Conservation (phyloP, 257 asterid genomes). For the Agastache rugosa region DNA sequence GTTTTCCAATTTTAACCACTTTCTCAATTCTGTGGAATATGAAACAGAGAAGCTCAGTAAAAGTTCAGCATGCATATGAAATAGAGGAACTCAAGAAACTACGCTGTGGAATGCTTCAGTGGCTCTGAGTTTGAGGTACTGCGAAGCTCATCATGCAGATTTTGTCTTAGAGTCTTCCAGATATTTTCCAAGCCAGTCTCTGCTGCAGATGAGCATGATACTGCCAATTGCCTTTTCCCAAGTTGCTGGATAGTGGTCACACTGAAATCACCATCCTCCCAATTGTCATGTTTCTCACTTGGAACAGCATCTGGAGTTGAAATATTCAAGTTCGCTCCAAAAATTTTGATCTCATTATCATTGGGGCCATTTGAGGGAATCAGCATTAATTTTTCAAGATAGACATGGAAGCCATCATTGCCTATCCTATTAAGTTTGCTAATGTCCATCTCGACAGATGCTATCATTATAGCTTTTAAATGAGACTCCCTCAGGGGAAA, state of each 20-base stretch:
- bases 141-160: constrained; percentile 41
- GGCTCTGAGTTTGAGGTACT: constrained; percentile 36
- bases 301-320: constrained; percentile 34
- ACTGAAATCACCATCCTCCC: constrained; percentile 47
- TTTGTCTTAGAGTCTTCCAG: constrained; percentile 43
- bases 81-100: constrained; percentile 32
- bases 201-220: constrained; percentile 49
- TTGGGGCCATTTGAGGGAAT: constrained; percentile 32
- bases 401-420: constrained; percentile 41
- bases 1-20: background rate
- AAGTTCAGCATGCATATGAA: background rate
- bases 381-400: constrained; percentile 48
- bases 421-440: constrained; percentile 43
- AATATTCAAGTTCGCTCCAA: constrained; percentile 30
- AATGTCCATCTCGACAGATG: constrained; percentile 67
- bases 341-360: constrained; percentile 31
- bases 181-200: constrained; percentile 58
- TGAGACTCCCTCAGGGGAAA: constrained; percentile 71
- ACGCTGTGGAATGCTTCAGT: constrained; percentile 46
- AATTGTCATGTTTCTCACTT: constrained; percentile 30
- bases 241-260: constrained; percentile 51
- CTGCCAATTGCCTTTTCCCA: constrained; percentile 51
- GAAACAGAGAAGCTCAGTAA: constrained; percentile 7
- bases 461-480: constrained; percentile 58
- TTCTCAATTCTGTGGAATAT: background rate